Base-by-base conservation (phyloP, 2,329 filamentous ascomycete genomes). In the Daldinia sp. region DNA sequence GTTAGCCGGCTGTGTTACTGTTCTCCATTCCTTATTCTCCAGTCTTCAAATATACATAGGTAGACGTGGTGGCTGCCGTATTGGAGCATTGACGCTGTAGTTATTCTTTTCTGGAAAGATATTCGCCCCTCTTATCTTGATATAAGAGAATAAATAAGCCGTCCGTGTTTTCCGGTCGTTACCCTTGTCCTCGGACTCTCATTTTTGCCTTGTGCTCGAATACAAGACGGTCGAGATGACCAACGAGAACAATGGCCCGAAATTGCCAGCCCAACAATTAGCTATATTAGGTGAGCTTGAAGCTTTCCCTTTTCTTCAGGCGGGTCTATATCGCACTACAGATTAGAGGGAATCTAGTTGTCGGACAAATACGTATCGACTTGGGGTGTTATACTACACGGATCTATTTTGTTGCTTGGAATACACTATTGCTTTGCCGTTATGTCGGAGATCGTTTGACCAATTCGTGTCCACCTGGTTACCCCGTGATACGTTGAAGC, bases 201-300 rank as follows among this genome's bases (percentile, higher is more conserved):
- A 5, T 56, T 48, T 1, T 11, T 9, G 39, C 39, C 10, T 23
- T 6, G 13, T 47, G 11, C 11, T 51, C 10, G 15, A 17, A 50
- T 58, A 51, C 37, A 13, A 4, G 35, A 39, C 15, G 23, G 34
- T 45, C 27, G 29, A 67, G 45, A 71, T 71, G 68, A 55, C 66
- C 9, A 54, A 66, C 13, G 72, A 63, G 53, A 68, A 67, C 19
- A 70, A 64, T 60, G 69, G 75, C 66, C 84, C 87, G 23, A 91
- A 88, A 80, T 83, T 95, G 82, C 92, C 92, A 0, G 82, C 86
- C 39, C 86, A 88, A 83, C 92, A 96, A 79, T 82, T 96, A 73
- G 80, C 87, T 41, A 93, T 96, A 73, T 80, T 96, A 67, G 88
- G 91, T 93, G 83, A 82, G 85, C 73, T 64, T 58, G 45, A 23